Evolutionary conservation across 140 eudicot species (phyloP).

Genomic region (Bidens hawaiensis): DNA sequence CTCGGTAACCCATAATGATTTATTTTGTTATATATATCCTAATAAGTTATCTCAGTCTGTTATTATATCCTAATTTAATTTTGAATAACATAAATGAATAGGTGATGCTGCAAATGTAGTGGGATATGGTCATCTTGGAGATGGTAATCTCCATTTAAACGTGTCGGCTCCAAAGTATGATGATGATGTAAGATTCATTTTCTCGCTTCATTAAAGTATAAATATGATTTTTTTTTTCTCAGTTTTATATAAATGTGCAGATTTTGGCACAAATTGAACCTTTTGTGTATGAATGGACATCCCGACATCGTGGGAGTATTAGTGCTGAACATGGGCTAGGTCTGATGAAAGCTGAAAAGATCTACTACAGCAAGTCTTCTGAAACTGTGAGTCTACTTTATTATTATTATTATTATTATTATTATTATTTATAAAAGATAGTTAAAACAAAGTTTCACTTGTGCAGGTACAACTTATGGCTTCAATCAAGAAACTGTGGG

Average conservation of each 20-base stretch:
- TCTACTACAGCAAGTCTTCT: conserved; percentile 85
- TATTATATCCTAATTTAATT: conserved; percentile 4
- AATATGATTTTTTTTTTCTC: neutral
- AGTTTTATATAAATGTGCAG: conserved; percentile 31
- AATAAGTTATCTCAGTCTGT: conserved; percentile 1
- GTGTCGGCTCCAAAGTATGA: conserved; percentile 66
- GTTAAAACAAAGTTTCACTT: neutral
- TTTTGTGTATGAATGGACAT: conserved; percentile 96
- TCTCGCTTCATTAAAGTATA: neutral
- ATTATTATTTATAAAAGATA: neutral
- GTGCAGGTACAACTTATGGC: conserved; percentile 85
- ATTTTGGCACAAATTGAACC: conserved; percentile 83
- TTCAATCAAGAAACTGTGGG: conserved; percentile 78
- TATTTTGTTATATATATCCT: neutral
- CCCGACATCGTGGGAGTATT: conserved; percentile 88
- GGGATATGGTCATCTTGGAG: conserved; percentile 99
- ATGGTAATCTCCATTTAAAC: conserved; percentile 90
- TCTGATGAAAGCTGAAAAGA: conserved; percentile 89
- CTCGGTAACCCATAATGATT: conserved; percentile 47
- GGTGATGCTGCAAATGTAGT: conserved; percentile 75
- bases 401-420: neutral
- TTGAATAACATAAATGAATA: conserved; percentile 10
- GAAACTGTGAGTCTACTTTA: conserved; percentile 56
- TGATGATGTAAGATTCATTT: conserved; percentile 54
- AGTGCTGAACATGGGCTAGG: conserved; percentile 99